Evolutionary conservation across 768 basidiomycete genomes (phyloP).

Genomic region (Russula ochroleuca): DNA sequence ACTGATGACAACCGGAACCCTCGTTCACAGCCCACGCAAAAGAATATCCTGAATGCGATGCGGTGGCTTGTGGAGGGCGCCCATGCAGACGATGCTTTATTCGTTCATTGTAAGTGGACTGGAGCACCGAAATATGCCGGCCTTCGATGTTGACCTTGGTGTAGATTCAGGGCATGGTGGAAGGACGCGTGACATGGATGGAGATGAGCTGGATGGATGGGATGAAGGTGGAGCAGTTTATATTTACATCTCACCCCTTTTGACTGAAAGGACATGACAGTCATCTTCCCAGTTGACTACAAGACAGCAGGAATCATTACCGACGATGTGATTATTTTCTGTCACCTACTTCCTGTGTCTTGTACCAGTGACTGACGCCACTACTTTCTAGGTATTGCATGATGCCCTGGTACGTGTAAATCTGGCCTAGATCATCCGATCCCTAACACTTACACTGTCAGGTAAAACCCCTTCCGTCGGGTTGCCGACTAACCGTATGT

Average conservation of each 20-base stretch:
- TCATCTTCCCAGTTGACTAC: constrained; percentile 82
- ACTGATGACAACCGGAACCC: constrained; percentile 68
- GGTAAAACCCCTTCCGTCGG: constrained; percentile 64
- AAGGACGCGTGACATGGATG: constrained; percentile 76
- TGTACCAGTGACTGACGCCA: constrained; percentile 1
- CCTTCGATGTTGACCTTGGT: background rate
- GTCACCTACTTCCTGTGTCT: background rate
- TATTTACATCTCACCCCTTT: background rate
- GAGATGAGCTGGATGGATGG: constrained; percentile 79
- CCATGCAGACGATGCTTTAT: constrained; percentile 75
- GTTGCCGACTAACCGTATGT: constrained; percentile 84
- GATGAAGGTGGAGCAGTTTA: constrained; percentile 57
- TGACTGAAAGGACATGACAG: constrained; percentile 35
- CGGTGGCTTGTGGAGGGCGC: constrained; percentile 87
- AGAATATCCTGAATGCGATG: constrained; percentile 86
- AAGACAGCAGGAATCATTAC: constrained; percentile 70
- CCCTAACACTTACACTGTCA: constrained; percentile 9
- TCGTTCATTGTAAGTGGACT: constrained; percentile 72
- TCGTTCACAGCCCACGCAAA: constrained; percentile 64
- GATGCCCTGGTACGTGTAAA: constrained; percentile 57
- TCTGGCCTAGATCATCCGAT: background rate
- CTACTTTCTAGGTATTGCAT: constrained; percentile 55
- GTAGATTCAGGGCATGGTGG: constrained; percentile 92
- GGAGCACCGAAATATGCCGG: background rate
- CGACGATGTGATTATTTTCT: constrained; percentile 65